These are phyloP conservation scores for Populus davidiana DNA, from an alignment of 345 rosid genomes.

Conservation along the genomic window DNA sequence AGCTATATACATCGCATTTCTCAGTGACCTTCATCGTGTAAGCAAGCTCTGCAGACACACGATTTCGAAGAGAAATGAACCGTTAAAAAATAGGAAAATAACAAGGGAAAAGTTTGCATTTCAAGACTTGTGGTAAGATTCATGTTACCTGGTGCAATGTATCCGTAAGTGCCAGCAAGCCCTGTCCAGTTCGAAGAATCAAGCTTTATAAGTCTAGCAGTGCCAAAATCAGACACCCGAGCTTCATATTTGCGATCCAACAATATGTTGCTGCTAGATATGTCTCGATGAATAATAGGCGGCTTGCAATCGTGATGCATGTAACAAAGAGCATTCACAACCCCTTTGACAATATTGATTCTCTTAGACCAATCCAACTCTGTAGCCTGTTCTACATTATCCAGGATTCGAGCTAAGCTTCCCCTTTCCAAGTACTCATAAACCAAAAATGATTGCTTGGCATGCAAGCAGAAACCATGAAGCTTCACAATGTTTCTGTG, in stretches of 20 bases:
- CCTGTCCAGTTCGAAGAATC: conserved; percentile 14
- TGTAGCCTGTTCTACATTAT: neutral
- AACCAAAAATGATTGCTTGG: conserved; percentile 6
- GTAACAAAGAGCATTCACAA: conserved; percentile 17
- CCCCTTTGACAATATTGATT: conserved; percentile 5
- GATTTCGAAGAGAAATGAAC: neutral
- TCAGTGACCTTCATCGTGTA: conserved; percentile 34
- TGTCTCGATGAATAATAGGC: conserved; percentile 16
- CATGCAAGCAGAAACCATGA: conserved; percentile 14
- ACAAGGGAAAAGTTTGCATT: neutral
- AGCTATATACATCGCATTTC: conserved; percentile 38
- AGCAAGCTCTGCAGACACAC: conserved; percentile 30
- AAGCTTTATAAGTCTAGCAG: conserved; percentile 11
- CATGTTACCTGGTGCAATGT: conserved; percentile 21
- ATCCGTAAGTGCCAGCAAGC: conserved; percentile 19
- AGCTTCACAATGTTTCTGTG: conserved; percentile 24
- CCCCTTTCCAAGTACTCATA: conserved; percentile 20
- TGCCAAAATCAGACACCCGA: conserved; percentile 19
- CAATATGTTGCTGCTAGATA: conserved; percentile 18
- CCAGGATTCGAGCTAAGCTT: conserved; percentile 10
- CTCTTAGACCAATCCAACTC: conserved; percentile 14
- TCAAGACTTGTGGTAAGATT: neutral
- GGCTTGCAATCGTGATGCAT: conserved; percentile 21
- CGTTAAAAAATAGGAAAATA: neutral
- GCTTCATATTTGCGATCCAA: conserved; percentile 7